Conservation (phyloP, 1,284 basidiomycete genomes). For the Ceratobasidium sp. region DNA sequence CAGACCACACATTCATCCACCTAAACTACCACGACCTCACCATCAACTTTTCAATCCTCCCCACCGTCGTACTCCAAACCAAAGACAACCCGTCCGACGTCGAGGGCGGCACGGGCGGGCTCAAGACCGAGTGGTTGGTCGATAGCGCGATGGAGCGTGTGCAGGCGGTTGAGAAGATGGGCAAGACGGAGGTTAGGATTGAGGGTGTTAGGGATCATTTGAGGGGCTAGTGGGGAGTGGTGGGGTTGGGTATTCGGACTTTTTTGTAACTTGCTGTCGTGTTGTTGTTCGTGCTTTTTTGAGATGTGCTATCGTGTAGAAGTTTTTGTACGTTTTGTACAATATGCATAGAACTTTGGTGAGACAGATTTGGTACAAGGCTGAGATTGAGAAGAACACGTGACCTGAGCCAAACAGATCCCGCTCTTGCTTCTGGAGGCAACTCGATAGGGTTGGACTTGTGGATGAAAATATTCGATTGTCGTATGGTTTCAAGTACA, state of each 20-base stretch:
- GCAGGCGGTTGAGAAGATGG: background rate
- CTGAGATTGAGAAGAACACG: no score
- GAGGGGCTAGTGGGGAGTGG: background rate
- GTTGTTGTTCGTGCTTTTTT: no score
- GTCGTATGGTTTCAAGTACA: no score
- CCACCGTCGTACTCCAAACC: constrained; percentile 56
- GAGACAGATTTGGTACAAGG: no score
- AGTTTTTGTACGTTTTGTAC: no score
- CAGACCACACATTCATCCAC: constrained; percentile 56
- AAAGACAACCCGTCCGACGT: constrained; percentile 57
- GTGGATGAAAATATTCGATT: no score
- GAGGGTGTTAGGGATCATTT: constrained; percentile 31
- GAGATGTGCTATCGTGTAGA: no score
- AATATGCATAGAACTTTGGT: no score
- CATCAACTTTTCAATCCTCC: constrained; percentile 57
- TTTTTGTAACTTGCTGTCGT: no score
- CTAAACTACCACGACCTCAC: constrained; percentile 53
- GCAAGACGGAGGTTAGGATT: background rate
- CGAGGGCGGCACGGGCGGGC: constrained; percentile 54
- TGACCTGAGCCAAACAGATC: no score
- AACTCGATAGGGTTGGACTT: no score
- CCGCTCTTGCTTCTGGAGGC: no score
- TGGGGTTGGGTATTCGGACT: background rate
- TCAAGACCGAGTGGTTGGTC: constrained; percentile 54
- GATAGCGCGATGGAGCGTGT: constrained; percentile 58